Evolutionary conservation across 2,329 filamentous ascomycete genomes (phyloP).

Genomic region (Trichoderma citrinoviride): DNA sequence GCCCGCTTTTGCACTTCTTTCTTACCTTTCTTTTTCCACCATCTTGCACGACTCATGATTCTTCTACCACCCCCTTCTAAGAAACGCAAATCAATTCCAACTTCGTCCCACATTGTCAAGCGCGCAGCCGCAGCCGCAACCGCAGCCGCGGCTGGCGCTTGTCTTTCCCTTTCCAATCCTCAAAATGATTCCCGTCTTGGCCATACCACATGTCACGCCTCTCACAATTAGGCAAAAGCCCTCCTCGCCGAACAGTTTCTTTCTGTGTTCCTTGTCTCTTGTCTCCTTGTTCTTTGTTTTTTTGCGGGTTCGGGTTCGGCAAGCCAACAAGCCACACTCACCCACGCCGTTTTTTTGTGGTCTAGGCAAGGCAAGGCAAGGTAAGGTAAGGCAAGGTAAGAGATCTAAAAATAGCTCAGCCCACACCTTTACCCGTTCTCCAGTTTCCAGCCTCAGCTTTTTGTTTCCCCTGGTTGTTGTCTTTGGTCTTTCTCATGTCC

Average conservation of each 20-base stretch:
- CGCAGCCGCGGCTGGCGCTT: too few species aligned
- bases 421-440: not conserved
- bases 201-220: slow-evolving; percentile 17
- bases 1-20: not conserved
- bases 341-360: too few species aligned
- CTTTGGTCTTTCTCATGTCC: not conserved
- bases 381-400: too few species aligned
- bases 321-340: not conserved
- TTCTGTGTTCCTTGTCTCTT: too few species aligned
- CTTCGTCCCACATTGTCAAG: not conserved
- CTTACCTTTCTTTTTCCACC: not conserved
- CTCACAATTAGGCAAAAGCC: slow-evolving; percentile 11
- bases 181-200: not conserved
- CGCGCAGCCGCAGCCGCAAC: slow-evolving; percentile 10
- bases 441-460: not conserved
- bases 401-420: slow-evolving; percentile 10
- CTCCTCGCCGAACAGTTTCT: not conserved
- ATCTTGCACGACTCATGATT: too few species aligned
- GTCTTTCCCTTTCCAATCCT: not conserved
- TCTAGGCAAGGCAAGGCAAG: too few species aligned
- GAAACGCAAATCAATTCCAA: not conserved
- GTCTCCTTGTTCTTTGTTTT: too few species aligned
- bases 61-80: not conserved
- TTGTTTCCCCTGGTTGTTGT: not conserved
- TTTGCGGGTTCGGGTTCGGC: not conserved